Base-by-base conservation (phyloP, 2,329 filamentous ascomycete species). In the Aureobasidium musti region DNA sequence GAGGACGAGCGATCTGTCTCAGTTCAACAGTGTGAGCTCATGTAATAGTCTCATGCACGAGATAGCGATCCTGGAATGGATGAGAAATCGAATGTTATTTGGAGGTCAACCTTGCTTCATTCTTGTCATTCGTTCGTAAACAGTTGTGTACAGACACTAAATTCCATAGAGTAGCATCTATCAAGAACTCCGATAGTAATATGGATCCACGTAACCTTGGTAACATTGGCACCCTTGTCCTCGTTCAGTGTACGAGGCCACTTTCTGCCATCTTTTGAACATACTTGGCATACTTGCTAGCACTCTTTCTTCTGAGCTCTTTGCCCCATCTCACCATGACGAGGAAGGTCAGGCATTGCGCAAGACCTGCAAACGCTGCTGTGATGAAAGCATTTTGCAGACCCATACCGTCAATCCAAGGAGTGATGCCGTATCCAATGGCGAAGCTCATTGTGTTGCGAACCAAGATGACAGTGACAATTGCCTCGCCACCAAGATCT, bases 401-500 rank as follows among this genome's bases (percentile, higher is more conserved):
- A 0, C 80, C 80, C 72, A 81, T 76, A 41, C 77, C 73, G 0
- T 72, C 74, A 11, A 82, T 71, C 79, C 80, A 82, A 1, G 80
- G 80, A 3, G 79, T 81, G 66, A 81, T 72, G 35, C 83, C 83
- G 71, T 86, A 85, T 33, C 78, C 77, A 35, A 83, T 77, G 6
- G 80, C 81, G 70, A 83, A 83, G 30, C 75, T 77, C 79, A 83
- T 82, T 0, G 80, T 83, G 68, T 83, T 83, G 11, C 82, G 73
- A 14, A 81, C 74, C 1, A 84, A 69, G 41, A 84, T 84, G 13
- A 83, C 81, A 3, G 81, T 81, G 10, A 82, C 79, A 66, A 83
- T 80, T 1, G 81, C 80, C 70, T 84, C 82, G 0, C 81, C 82
- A 49, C 77, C 77, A 5, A 84, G 70, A 10, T 80, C 81, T 39